Conservation (phyloP, 2,329 filamentous ascomycete genomes). For the Aspergillus sp. region DNA sequence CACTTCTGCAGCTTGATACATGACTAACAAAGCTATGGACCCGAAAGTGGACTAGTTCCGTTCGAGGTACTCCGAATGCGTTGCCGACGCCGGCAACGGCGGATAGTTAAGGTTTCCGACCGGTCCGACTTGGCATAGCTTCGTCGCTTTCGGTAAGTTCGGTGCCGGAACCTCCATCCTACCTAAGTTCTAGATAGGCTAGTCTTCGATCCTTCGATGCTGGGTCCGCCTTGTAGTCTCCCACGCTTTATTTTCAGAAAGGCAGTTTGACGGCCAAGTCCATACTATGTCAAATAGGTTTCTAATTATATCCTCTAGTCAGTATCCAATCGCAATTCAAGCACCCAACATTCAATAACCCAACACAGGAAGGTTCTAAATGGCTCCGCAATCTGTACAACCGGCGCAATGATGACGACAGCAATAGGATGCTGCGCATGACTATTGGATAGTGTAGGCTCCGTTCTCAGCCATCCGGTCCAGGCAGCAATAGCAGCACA, state of each 20-base stretch:
- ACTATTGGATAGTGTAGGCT: not conserved
- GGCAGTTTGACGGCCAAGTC: too few relatives aligned
- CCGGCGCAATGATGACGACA: conserved; percentile 12
- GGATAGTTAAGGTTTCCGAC: conserved; percentile 5
- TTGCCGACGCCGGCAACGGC: not conserved
- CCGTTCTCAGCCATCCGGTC: not conserved
- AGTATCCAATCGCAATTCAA: not conserved
- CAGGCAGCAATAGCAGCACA: not conserved
- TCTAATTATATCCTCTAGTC: not conserved
- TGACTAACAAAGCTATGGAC: too few relatives aligned
- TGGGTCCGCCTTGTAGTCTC: not conserved
- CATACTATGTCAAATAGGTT: not conserved
- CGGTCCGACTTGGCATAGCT: conserved; percentile 4
- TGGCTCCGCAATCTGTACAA: not conserved
- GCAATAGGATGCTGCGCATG: conserved; percentile 1
- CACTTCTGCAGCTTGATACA: too few relatives aligned
- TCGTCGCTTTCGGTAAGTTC: not conserved
- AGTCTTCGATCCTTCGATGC: not conserved
- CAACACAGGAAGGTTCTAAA: not conserved
- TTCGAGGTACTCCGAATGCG: too few relatives aligned
- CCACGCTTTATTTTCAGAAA: not conserved
- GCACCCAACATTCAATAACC: not conserved
- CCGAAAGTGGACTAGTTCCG: too few relatives aligned
- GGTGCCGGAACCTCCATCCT: not conserved
- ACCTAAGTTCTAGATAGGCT: not conserved